Percentiles rank a stretch among this genome's conserved stretches.
Evolutionary conservation across 441 rosid genomes (phyloP).

Genomic region (Flueggea neowawraea): DNA sequence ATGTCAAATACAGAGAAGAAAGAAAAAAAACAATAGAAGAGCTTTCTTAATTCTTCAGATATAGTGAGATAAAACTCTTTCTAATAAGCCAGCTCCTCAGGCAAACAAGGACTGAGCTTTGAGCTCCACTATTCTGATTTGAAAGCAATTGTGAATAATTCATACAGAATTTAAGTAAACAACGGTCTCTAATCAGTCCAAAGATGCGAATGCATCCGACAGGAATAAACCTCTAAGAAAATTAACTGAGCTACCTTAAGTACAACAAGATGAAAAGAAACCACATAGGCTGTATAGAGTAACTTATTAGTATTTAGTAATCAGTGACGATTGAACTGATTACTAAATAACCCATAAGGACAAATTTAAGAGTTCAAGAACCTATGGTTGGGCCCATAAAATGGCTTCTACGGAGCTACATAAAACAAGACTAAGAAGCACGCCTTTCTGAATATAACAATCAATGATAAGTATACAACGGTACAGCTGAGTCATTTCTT

Average conservation of each 20-base stretch:
- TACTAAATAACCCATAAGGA: no score
- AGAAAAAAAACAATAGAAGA: neutral
- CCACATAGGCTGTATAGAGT: no score
- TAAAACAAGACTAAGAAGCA: neutral
- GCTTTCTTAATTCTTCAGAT: neutral
- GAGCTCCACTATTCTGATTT: neutral
- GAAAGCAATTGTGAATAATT: neutral
- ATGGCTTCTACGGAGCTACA: neutral
- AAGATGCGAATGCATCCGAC: no score
- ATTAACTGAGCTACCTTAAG: no score
- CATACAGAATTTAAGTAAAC: neutral
- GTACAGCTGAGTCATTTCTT: neutral
- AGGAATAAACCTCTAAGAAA: no score
- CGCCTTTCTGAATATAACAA: neutral
- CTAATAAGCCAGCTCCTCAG: conserved; percentile 5
- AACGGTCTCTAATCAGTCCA: neutral
- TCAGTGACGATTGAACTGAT: no score
- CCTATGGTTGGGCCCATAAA: neutral
- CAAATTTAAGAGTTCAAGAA: neutral
- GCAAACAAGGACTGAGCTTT: neutral
- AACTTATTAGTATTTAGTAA: no score
- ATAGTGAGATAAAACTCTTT: neutral
- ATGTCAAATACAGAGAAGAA: neutral
- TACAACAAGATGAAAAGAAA: no score
- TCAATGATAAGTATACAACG: neutral